A percentile compares a stretch with the other conserved stretches of the same genome.
Conservation (phyloP, 2,329 filamentous ascomycete genomes). For the Aquanectria penicillioides region DNA sequence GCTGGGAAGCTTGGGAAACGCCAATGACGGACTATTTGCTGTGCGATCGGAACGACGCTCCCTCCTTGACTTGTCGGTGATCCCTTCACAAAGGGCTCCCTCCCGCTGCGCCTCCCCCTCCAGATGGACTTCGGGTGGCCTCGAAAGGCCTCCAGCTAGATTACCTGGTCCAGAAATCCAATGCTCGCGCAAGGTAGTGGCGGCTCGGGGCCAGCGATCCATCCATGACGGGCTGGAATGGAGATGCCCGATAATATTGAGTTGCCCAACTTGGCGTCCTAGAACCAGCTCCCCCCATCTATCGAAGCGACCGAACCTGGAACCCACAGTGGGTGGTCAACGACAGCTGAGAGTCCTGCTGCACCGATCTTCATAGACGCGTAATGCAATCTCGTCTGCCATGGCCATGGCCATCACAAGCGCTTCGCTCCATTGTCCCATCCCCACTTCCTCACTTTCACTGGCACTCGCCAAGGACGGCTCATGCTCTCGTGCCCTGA, state of each 20-base stretch:
- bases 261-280: not conserved
- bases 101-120: no score
- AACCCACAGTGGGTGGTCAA: not conserved
- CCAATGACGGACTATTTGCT: no score
- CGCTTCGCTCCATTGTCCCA: not conserved
- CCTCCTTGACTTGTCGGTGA: no score
- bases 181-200: no score
- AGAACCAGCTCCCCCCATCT: not conserved
- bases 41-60: no score
- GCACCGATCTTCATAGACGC: not conserved
- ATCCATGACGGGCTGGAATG: conserved; percentile 1
- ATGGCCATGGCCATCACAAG: conserved; percentile 2
- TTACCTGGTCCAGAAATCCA: no score
- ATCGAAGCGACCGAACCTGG: not conserved
- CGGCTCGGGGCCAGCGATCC: no score
- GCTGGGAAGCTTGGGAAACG: no score
- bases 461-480: not conserved
- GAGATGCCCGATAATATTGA: not conserved
- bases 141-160: no score
- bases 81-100: no score
- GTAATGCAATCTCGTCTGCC: conserved; percentile 1
- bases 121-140: no score
- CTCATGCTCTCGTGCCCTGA: conserved; percentile 13
- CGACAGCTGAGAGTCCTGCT: not conserved
- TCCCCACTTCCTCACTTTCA: no score